Conservation (phyloP, 306 rosid species). For the Cercis canadensis region DNA sequence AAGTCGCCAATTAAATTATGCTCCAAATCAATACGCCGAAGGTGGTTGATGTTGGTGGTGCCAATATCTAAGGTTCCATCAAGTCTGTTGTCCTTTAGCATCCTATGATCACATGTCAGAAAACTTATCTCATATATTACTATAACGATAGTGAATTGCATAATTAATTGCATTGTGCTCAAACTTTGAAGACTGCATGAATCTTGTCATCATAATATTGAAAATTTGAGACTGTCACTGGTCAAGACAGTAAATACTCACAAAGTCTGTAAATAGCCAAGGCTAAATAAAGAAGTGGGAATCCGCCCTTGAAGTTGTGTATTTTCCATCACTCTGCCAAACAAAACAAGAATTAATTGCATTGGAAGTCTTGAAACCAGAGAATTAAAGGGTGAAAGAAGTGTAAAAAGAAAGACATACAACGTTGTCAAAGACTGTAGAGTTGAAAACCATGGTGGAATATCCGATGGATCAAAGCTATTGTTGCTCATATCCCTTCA, state of each 20-base stretch:
- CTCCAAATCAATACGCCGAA: constrained; percentile 26
- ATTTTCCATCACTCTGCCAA: constrained; percentile 51
- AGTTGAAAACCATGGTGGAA: constrained; percentile 42
- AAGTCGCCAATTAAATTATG: constrained; percentile 8
- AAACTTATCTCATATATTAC: background rate
- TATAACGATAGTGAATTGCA: background rate
- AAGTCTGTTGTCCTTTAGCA: constrained; percentile 7
- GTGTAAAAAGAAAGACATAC: constrained; percentile 28
- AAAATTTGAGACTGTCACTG: background rate
- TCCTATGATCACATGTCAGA: constrained; percentile 17
- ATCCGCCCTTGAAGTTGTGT: constrained; percentile 44
- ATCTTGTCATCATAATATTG: background rate
- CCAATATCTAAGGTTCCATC: constrained; percentile 40
- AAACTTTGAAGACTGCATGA: background rate
- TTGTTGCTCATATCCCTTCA: constrained; percentile 67
- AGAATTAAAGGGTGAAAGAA: background rate
- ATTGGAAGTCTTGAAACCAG: background rate
- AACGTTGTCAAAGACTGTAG: constrained; percentile 29
- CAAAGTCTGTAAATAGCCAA: constrained; percentile 47
- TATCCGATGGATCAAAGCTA: constrained; percentile 37
- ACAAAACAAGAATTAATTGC: background rate
- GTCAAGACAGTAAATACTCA: constrained; percentile 41
- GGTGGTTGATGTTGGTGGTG: background rate
- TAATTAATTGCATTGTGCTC: background rate
- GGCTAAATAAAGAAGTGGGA: constrained; percentile 46